Evolutionary conservation across 2,329 filamentous ascomycete species (phyloP).

Genomic region (Hypoxylon sp.): DNA sequence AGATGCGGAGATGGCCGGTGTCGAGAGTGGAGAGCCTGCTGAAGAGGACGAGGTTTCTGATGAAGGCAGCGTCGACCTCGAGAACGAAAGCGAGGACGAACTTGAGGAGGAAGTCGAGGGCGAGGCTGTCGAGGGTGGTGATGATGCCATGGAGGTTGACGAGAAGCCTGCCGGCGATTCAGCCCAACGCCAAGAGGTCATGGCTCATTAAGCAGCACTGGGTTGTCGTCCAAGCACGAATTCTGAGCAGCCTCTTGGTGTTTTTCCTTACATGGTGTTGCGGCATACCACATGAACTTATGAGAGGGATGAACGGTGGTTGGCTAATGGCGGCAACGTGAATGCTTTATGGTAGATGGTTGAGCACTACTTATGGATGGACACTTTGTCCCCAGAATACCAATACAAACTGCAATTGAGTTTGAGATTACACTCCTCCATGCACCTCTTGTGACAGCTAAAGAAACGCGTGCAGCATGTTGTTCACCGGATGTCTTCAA

Average conservation of each 20-base stretch:
- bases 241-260: slow-evolving; percentile 4
- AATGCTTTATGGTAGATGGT: slow-evolving; percentile 33
- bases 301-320: slow-evolving; percentile 33
- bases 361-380: slow-evolving; percentile 24
- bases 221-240: slow-evolving; percentile 5
- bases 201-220: slow-evolving; percentile 43
- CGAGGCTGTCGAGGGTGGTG: slow-evolving; percentile 52
- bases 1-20: slow-evolving; percentile 79
- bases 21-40: slow-evolving; percentile 59
- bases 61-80: slow-evolving; percentile 77
- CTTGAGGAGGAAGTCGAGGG: slow-evolving; percentile 70
- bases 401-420: slow-evolving; percentile 27
- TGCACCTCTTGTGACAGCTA: neutral
- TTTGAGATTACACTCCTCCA: neutral
- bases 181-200: slow-evolving; percentile 45
- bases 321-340: slow-evolving; percentile 30
- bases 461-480: neutral
- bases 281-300: slow-evolving; percentile 38
- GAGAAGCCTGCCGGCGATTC: slow-evolving; percentile 45
- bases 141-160: slow-evolving; percentile 60
- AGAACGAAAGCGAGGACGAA: slow-evolving; percentile 76
- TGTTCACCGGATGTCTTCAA: neutral
- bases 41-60: slow-evolving; percentile 76
- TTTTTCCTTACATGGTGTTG: slow-evolving; percentile 12
- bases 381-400: slow-evolving; percentile 29